Conservation (phyloP, 116 monocot genomes). For the Cymodocea nodosa region DNA sequence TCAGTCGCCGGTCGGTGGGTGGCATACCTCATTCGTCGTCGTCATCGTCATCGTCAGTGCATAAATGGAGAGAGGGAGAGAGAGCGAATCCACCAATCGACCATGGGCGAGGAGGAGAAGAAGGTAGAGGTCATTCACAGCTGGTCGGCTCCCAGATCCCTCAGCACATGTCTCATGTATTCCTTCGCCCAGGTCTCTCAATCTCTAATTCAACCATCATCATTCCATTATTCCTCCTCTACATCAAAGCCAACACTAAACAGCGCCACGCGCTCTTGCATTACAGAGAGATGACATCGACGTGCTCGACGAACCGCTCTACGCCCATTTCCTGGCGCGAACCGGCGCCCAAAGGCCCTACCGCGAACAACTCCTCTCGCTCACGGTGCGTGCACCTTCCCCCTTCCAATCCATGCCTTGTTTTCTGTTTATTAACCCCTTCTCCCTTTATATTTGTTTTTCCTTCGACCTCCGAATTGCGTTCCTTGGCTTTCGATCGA, state of each 20-base stretch:
- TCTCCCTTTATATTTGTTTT: too few species aligned
- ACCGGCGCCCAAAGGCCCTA: conserved; percentile 67
- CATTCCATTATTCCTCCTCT: too few species aligned
- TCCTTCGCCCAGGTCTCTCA: conserved; percentile 55
- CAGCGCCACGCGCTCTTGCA: too few species aligned
- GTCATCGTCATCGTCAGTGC: too few species aligned
- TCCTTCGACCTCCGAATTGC: too few species aligned
- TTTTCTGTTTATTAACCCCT: too few species aligned
- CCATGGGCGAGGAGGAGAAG: neutral
- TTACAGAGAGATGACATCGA: conserved; percentile 83
- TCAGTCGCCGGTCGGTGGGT: too few species aligned
- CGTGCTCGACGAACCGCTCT: conserved; percentile 85
- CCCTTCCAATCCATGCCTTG: neutral
- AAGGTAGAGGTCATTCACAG: conserved; percentile 59
- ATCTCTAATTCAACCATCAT: neutral
- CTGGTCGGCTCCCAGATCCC: conserved; percentile 88
- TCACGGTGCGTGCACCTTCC: conserved; percentile 21
- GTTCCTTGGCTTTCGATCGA: too few species aligned
- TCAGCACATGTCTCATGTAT: conserved; percentile 98
- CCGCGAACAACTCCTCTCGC: conserved; percentile 48
- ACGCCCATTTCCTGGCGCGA: conserved; percentile 58
- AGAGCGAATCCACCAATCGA: too few species aligned
- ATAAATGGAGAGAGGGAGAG: too few species aligned
- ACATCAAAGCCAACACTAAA: too few species aligned
- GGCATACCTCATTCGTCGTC: too few species aligned